A percentile compares a stretch with the other conserved stretches of the same genome.
Evolutionary conservation across 768 basidiomycete genomes (phyloP).

Genomic region (Boletus rubroflammeus): DNA sequence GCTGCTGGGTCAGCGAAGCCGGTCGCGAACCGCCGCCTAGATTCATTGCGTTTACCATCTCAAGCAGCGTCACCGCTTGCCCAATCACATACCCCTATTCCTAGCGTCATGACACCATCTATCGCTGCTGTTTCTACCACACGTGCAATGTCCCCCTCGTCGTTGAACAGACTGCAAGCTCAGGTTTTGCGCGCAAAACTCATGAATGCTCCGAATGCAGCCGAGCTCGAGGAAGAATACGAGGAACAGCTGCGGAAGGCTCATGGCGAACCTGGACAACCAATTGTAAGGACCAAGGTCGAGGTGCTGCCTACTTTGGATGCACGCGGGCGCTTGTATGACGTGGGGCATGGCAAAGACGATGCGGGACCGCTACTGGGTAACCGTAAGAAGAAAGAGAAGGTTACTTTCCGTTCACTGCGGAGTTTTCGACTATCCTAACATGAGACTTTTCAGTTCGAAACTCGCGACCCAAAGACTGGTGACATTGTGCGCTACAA

Average conservation of each 20-base stretch:
- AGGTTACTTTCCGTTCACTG: conserved; percentile 37
- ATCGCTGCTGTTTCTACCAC: conserved; percentile 27
- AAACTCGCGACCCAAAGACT: conserved; percentile 86
- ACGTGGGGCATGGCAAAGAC: conserved; percentile 78
- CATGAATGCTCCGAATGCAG: conserved; percentile 75
- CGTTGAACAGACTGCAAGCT: conserved; percentile 89
- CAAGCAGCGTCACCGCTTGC: conserved; percentile 56
- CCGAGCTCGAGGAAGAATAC: conserved; percentile 79
- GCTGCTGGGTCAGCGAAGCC: conserved; percentile 24
- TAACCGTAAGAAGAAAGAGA: conserved; percentile 77
- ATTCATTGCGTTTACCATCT: conserved; percentile 59
- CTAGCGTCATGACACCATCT: conserved; percentile 84
- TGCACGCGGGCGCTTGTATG: conserved; percentile 79
- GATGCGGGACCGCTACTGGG: conserved; percentile 52
- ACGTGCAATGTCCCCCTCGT: conserved; percentile 65
- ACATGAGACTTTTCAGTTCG: conserved; percentile 47
- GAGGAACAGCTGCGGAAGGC: conserved; percentile 60
- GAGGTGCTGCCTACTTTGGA: conserved; percentile 90
- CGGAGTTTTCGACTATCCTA: neutral
- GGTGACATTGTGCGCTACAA: conserved; percentile 88
- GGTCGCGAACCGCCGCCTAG: conserved; percentile 50
- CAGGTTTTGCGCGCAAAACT: conserved; percentile 89
- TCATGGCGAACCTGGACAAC: conserved; percentile 40
- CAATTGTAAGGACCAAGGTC: conserved; percentile 53
- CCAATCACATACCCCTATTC: conserved; percentile 79